A percentile compares a stretch with the other conserved stretches of the same genome.
Evolutionary conservation across 345 rosid species (phyloP).

Genomic region (Moringa oleifera): DNA sequence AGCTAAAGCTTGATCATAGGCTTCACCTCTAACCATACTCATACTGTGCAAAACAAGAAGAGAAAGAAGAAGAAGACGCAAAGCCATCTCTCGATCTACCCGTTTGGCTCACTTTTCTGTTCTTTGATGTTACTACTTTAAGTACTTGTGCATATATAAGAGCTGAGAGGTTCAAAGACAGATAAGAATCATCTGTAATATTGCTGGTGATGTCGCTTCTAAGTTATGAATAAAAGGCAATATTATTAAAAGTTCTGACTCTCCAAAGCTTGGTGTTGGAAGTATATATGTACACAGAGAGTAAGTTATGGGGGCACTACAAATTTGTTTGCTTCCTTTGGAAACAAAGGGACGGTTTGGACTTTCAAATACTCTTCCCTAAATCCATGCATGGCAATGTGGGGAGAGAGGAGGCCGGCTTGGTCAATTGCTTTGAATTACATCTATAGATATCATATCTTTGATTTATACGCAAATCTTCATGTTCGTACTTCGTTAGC

Average conservation of each 20-base stretch:
- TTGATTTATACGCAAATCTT: no score
- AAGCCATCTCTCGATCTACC: background rate
- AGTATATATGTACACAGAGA: background rate
- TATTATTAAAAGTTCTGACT: no score
- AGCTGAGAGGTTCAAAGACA: constrained; percentile 11
- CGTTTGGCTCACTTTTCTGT: no score
- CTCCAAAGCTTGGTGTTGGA: background rate
- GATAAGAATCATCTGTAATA: constrained; percentile 16
- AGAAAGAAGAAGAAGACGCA: background rate
- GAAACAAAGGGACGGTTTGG: background rate
- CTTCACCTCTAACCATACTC: no score
- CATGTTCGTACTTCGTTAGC: no score
- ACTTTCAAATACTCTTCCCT: no score
- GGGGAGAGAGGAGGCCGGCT: no score
- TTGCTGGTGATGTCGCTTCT: no score
- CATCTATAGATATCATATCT: no score
- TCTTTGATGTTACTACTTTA: no score
- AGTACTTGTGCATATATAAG: background rate
- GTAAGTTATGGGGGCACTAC: background rate
- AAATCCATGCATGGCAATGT: no score
- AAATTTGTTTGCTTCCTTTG: constrained; percentile 1
- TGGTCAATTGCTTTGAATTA: no score
- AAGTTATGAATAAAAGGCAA: background rate
- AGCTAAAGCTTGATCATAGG: constrained; percentile 9
- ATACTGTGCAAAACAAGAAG: background rate